These are phyloP conservation scores for Gonium pectorale DNA, from an alignment of 139 green algal species.

Conservation along the genomic window DNA sequence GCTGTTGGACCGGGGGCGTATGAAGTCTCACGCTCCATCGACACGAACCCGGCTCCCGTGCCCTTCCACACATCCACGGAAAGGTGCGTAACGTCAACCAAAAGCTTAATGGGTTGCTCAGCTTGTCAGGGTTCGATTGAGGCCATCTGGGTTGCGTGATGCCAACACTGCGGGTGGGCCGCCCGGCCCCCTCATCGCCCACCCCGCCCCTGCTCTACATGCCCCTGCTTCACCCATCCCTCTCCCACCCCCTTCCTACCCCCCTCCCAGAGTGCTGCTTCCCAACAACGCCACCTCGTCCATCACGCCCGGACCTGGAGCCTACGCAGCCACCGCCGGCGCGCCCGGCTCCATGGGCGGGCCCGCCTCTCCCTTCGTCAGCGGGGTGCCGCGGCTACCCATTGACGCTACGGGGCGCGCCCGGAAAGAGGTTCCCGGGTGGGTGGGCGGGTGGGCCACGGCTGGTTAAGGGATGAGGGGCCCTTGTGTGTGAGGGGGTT, in stretches of 20 bases:
- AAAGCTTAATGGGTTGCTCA: too few species aligned
- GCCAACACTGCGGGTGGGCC: too few species aligned
- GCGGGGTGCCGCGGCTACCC: slow-evolving; percentile 18
- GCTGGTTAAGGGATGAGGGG: too few species aligned
- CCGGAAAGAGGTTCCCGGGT: slow-evolving; percentile 7
- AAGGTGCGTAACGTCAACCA: neutral
- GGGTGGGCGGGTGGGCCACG: neutral
- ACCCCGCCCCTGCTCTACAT: too few species aligned
- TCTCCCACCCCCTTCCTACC: too few species aligned
- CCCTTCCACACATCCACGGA: slow-evolving; percentile 23
- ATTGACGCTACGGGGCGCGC: neutral
- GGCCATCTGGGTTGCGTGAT: too few species aligned
- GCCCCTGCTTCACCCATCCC: too few species aligned
- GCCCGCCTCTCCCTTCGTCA: slow-evolving; percentile 3
- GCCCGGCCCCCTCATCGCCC: too few species aligned
- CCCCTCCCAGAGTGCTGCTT: neutral
- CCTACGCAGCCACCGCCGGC: neutral
- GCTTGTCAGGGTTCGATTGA: too few species aligned
- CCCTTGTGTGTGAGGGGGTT: too few species aligned
- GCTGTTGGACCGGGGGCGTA: slow-evolving; percentile 25
- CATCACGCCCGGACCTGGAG: slow-evolving; percentile 14
- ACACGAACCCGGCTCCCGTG: slow-evolving; percentile 11
- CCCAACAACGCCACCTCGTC: slow-evolving; percentile 16
- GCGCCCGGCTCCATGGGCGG: neutral
- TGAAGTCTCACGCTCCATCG: neutral